Conservation (phyloP, 2,329 filamentous ascomycete genomes). For the Paraconiothyrium brasiliense region DNA sequence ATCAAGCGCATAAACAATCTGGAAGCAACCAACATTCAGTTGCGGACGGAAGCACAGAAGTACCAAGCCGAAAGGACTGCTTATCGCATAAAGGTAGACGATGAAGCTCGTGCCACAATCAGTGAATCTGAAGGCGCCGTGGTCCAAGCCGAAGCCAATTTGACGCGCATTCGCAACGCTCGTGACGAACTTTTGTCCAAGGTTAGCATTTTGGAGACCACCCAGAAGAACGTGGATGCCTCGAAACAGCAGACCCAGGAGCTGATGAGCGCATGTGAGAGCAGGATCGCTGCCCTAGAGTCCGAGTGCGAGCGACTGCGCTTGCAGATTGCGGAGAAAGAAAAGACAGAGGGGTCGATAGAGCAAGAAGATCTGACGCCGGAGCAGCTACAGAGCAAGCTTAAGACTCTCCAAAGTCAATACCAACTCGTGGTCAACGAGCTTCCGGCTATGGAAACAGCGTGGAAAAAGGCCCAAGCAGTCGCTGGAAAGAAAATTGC, state of each 20-base stretch:
- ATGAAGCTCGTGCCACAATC: constrained; percentile 76
- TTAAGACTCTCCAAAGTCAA: constrained; percentile 78
- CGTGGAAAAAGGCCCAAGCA: constrained; percentile 88
- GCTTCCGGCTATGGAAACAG: constrained; percentile 85
- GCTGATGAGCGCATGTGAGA: constrained; percentile 79
- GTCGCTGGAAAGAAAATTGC: constrained; percentile 87
- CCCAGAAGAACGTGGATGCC: constrained; percentile 77
- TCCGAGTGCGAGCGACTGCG: constrained; percentile 79
- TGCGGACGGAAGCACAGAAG: constrained; percentile 86
- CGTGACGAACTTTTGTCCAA: constrained; percentile 89
- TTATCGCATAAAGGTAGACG: constrained; percentile 82
- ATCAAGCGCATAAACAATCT: constrained; percentile 91
- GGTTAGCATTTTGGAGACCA: constrained; percentile 78
- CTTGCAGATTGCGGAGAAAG: constrained; percentile 61
- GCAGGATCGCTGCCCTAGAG: constrained; percentile 83
- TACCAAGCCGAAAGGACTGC: constrained; percentile 84
- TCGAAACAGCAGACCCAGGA: constrained; percentile 81
- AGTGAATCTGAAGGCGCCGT: constrained; percentile 85
- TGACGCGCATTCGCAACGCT: constrained; percentile 83
- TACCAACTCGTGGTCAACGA: constrained; percentile 87
- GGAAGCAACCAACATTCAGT: constrained; percentile 84
- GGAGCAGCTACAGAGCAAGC: constrained; percentile 78
- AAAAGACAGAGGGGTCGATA: constrained; percentile 37
- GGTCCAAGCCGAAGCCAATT: constrained; percentile 80
- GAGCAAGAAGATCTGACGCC: constrained; percentile 67